Percentiles rank a stretch among this genome's conserved stretches.
phyloP scores from a whole-genome alignment of 139 green algal species.

The Ettlia oleoabundans region DNA sequence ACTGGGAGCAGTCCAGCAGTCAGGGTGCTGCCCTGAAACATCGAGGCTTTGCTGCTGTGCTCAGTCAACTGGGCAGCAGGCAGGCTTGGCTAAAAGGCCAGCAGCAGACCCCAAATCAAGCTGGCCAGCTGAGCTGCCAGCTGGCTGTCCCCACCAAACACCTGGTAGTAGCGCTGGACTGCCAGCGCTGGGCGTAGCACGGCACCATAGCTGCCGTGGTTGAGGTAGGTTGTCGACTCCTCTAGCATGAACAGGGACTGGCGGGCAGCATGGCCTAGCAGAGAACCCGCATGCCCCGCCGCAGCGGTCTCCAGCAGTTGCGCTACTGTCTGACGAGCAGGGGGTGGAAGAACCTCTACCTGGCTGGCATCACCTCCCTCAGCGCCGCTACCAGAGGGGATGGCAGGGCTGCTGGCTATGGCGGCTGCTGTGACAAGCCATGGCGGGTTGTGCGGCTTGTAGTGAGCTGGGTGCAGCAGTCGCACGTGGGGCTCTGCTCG shows the following conservation, averaged over 20 bases:
- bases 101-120: too few relatives aligned
- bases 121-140: too few relatives aligned
- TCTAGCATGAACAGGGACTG: conserved; percentile 60
- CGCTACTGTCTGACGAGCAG: background rate
- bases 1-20: too few relatives aligned
- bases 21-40: too few relatives aligned
- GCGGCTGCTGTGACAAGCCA: conserved; percentile 5
- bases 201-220: conserved; percentile 71
- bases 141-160: too few relatives aligned
- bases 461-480: conserved; percentile 5
- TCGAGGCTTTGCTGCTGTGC: too few relatives aligned
- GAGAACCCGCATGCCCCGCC: background rate
- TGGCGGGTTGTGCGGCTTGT: conserved; percentile 1
- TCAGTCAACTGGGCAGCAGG: too few relatives aligned
- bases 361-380: too few relatives aligned
- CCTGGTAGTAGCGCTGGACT: conserved; percentile 53
- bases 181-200: conserved; percentile 52
- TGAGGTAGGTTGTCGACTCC: conserved; percentile 54
- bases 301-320: background rate
- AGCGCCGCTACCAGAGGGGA: too few relatives aligned
- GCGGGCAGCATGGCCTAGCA: background rate
- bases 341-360: too few relatives aligned
- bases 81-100: too few relatives aligned
- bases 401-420: background rate
- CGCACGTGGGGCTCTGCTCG: background rate